phyloP scores from a whole-genome alignment of 2,329 filamentous ascomycete genomes.

The Anthostomella pinea region DNA sequence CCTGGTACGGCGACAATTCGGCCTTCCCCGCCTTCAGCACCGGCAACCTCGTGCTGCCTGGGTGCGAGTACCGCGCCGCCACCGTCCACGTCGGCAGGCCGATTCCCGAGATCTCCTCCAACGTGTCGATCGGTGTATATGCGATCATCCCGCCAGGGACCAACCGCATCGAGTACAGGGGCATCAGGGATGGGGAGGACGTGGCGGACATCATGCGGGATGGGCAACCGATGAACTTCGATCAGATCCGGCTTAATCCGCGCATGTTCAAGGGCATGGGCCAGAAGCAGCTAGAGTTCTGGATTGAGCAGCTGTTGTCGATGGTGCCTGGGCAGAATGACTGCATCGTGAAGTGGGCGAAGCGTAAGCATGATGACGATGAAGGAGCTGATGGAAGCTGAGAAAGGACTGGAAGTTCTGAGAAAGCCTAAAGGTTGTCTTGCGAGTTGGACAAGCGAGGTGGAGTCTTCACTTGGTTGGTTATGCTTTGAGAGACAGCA shows the following conservation, averaged over 20 bases:
- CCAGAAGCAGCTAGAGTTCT: background rate
- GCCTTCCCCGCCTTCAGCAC: no score
- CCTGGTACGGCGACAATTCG: no score
- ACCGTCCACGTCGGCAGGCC: no score
- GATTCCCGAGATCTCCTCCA: no score
- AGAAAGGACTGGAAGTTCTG: background rate
- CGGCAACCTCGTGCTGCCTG: no score
- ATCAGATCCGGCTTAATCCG: background rate
- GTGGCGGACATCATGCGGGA: background rate
- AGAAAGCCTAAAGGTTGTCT: no score
- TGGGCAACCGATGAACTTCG: background rate
- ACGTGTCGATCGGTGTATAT: slow-evolving; percentile 7
- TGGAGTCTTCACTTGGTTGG: no score
- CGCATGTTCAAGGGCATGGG: slow-evolving; percentile 9
- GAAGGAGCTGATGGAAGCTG: background rate
- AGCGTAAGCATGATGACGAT: background rate
- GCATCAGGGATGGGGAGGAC: slow-evolving; percentile 1
- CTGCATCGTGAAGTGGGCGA: slow-evolving; percentile 10
- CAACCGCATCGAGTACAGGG: slow-evolving; percentile 4
- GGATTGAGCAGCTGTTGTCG: slow-evolving; percentile 6
- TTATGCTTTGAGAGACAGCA: no score
- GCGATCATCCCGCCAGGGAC: background rate
- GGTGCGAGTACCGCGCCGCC: no score
- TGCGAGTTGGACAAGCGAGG: no score
- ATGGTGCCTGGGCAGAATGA: slow-evolving; percentile 12